Evolutionary conservation across 257 asterid genomes (phyloP).

Genomic region (Osmanthus fragrans): DNA sequence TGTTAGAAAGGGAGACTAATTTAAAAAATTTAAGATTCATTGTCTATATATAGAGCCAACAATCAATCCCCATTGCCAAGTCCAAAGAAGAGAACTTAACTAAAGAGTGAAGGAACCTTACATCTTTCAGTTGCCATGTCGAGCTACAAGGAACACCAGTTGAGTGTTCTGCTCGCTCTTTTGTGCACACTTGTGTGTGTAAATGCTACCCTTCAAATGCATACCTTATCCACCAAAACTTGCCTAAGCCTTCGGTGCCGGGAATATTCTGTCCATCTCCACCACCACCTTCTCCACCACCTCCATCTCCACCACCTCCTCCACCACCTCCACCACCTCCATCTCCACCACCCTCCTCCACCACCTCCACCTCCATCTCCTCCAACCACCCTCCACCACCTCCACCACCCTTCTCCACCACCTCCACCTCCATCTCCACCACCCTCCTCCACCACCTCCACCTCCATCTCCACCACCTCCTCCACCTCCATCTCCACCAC

Average conservation of each 20-base stretch:
- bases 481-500: not conserved
- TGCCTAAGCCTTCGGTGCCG: accelerated
- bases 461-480: not conserved
- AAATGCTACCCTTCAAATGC: not conserved
- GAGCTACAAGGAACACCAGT: not conserved
- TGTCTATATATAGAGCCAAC: not conserved
- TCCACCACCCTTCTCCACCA: not conserved
- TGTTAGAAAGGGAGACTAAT: not conserved
- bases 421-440: not conserved
- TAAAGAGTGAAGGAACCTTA: not conserved
- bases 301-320: not conserved
- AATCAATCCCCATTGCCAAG: not conserved
- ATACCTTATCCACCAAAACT: not conserved
- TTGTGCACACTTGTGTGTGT: not conserved
- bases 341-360: not conserved
- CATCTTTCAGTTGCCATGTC: not conserved
- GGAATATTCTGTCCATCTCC: not conserved
- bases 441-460: not conserved
- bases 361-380: not conserved
- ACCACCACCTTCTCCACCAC: not conserved
- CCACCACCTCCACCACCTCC: not conserved
- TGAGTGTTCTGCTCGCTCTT: not conserved
- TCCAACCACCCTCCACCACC: not conserved
- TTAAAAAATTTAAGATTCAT: not conserved
- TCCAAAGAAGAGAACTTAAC: not conserved